phyloP scores from a whole-genome alignment of 345 rosid genomes.

The Theobroma cacao region DNA sequence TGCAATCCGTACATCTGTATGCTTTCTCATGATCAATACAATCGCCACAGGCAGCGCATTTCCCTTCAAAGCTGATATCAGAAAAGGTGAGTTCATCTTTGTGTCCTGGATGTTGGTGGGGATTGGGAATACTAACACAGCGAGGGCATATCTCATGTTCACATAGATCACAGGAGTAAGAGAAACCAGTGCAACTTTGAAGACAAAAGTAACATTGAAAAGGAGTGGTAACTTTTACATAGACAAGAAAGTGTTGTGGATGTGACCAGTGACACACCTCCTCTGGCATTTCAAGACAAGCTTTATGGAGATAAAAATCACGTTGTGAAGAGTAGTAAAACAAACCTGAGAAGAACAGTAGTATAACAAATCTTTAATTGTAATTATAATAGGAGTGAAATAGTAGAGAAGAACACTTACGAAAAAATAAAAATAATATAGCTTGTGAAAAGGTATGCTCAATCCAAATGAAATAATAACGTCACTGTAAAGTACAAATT shows the following conservation, averaged over 20 bases:
- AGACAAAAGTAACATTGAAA: too few species aligned
- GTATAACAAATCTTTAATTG: too few species aligned
- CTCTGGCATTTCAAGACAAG: background rate
- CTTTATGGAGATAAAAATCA: background rate
- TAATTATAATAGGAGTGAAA: too few species aligned
- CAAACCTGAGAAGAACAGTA: background rate
- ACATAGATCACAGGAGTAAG: rapidly evolving
- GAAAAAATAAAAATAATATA: too few species aligned
- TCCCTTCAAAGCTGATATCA: background rate
- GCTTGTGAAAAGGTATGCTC: too few species aligned
- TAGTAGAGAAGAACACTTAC: too few species aligned
- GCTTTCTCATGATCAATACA: rapidly evolving
- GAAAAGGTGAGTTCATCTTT: background rate
- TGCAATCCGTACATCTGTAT: background rate
- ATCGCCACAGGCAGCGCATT: background rate
- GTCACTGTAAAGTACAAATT: too few species aligned
- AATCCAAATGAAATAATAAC: too few species aligned
- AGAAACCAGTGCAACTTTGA: background rate
- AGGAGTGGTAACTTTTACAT: too few species aligned
- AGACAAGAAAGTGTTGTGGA: background rate
- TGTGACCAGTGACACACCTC: rapidly evolving
- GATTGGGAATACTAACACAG: background rate
- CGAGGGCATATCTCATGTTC: background rate
- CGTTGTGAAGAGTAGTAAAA: slow-evolving; percentile 18
- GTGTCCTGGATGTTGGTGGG: background rate